phyloP scores from a whole-genome alignment of 2,329 filamentous ascomycete genomes.

The Fusarium succisae region DNA sequence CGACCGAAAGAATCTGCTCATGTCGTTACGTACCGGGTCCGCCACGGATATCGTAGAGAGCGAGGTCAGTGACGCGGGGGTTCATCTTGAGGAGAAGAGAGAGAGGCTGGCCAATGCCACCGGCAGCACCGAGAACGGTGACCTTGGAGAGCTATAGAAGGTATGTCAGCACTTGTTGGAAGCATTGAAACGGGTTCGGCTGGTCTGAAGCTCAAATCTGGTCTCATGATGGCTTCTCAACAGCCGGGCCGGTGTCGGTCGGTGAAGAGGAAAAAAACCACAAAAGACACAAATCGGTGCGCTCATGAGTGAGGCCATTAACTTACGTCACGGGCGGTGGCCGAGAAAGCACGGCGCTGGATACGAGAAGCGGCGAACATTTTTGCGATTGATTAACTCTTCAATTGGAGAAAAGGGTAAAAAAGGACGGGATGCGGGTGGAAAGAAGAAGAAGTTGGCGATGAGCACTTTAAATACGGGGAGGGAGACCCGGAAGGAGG shows the following conservation, averaged over 20 bases:
- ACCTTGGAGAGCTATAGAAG: conserved; percentile 87
- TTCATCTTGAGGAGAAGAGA: conserved; percentile 99
- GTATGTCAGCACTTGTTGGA: conserved; percentile 31
- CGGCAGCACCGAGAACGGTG: conserved; percentile 93
- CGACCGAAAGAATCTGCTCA: not conserved
- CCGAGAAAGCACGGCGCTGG: conserved; percentile 84
- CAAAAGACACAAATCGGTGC: conserved; percentile 8
- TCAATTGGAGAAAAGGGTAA: conserved; percentile 39
- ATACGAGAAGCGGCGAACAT: conserved; percentile 80
- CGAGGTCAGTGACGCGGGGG: conserved; percentile 90
- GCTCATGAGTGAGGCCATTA: conserved; percentile 12
- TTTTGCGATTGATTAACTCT: conserved; percentile 43
- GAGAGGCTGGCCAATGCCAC: conserved; percentile 98
- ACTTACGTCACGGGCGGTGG: conserved; percentile 78
- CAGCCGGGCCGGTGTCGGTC: conserved; percentile 30
- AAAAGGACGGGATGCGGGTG: conserved; percentile 33
- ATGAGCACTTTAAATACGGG: conserved; percentile 42
- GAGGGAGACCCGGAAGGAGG: conserved; percentile 28
- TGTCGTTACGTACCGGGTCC: conserved; percentile 77
- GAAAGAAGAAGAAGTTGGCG: conserved; percentile 35
- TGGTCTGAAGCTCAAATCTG: not conserved
- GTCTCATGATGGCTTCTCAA: not conserved
- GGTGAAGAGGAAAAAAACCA: conserved; percentile 29
- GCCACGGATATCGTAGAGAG: conserved; percentile 97
- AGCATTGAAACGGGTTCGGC: not conserved